Conservation (phyloP, 192 early-diverging fungal genomes). For the Obelidium mucronatum region DNA sequence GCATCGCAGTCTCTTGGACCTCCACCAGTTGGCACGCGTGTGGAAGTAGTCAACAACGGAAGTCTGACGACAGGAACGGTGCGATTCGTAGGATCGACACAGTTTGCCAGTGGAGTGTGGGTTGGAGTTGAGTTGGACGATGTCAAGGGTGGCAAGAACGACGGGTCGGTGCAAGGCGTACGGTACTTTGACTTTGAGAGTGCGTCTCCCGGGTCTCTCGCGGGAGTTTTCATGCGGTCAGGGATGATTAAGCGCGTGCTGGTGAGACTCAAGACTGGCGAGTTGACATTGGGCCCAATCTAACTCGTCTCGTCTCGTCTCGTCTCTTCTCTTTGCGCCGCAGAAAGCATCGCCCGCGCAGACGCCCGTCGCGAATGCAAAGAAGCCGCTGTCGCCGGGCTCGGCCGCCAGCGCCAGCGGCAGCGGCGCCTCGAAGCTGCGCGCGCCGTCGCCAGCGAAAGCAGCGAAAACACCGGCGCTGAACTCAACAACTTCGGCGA, state of each 20-base stretch:
- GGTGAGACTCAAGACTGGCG: background rate
- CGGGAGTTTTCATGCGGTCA: slow-evolving; percentile 54
- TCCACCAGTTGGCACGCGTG: slow-evolving; percentile 18
- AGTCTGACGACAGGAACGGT: slow-evolving; percentile 60
- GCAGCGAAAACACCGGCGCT: background rate
- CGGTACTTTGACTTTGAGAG: slow-evolving; percentile 53
- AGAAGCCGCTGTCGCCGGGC: background rate
- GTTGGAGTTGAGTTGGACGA: slow-evolving; percentile 88
- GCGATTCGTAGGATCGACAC: slow-evolving; percentile 82
- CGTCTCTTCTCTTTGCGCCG: background rate
- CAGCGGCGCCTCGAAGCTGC: background rate
- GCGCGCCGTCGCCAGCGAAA: background rate
- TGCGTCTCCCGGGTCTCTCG: background rate
- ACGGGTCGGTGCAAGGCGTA: slow-evolving; percentile 47
- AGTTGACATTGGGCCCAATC: background rate
- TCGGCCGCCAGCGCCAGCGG: background rate
- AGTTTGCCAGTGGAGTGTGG: slow-evolving; percentile 87
- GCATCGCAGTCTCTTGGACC: too few species aligned
- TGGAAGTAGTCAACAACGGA: slow-evolving; percentile 18
- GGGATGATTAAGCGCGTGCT: slow-evolving; percentile 38
- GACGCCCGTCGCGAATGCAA: background rate
- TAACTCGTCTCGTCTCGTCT: background rate
- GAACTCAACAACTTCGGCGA: background rate
- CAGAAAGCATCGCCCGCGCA: background rate
- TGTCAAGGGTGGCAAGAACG: slow-evolving; percentile 52